A percentile compares a stretch with the other conserved stretches of the same genome.
Conservation (phyloP, 805 yeast genomes). For the Metschnikowia picachoensis region DNA sequence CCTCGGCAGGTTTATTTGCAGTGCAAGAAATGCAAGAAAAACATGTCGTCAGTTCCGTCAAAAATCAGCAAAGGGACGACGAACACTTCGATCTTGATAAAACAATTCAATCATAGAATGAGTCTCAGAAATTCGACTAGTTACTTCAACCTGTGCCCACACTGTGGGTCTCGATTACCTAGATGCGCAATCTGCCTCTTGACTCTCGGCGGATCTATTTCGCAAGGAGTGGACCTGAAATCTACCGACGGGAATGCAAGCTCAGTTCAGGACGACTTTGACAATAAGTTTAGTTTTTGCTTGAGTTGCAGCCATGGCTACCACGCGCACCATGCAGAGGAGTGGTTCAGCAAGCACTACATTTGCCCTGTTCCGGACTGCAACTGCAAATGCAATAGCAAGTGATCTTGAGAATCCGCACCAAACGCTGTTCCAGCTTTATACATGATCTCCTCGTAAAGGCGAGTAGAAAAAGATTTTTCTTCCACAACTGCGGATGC, state of each 20-base stretch:
- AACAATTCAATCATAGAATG: constrained; percentile 32
- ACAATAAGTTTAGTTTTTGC: constrained; percentile 86
- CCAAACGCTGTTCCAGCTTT: too few species aligned
- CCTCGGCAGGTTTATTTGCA: constrained; percentile 78
- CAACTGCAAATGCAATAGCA: constrained; percentile 71
- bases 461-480: too few species aligned
- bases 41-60: constrained; percentile 43
- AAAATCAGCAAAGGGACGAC: constrained; percentile 15
- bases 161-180: constrained; percentile 85
- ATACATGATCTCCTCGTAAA: too few species aligned
- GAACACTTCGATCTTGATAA: constrained; percentile 21
- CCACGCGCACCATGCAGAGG: constrained; percentile 94
- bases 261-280: constrained; percentile 11
- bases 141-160: constrained; percentile 54
- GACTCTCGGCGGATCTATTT: constrained; percentile 67
- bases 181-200: constrained; percentile 86
- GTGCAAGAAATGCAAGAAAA: constrained; percentile 79
- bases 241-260: background rate
- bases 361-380: constrained; percentile 96
- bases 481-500: too few species aligned
- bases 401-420: constrained; percentile 15
- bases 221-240: constrained; percentile 19
- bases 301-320: constrained; percentile 87
- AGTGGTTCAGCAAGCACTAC: constrained; percentile 86
- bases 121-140: constrained; percentile 14